Evolutionary conservation across 208 protist genomes (phyloP).

Genomic region (Trypanosoma mega): DNA sequence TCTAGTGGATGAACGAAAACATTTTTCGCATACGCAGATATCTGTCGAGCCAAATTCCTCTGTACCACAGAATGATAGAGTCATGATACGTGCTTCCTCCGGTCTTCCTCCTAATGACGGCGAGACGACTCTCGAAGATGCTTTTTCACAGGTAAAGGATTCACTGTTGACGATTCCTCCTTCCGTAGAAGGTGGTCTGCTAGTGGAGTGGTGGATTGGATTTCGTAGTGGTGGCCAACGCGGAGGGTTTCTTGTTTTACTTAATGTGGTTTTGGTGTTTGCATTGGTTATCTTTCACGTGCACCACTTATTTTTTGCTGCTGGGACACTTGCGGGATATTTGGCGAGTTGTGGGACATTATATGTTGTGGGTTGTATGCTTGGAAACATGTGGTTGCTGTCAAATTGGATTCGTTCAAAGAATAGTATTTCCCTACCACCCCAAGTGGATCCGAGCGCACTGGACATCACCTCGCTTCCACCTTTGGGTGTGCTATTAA

Average conservation of each 20-base stretch:
- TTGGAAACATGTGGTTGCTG: conserved; percentile 5
- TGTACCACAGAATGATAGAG: no score
- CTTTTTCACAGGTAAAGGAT: no score
- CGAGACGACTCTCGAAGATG: no score
- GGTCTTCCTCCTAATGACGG: no score
- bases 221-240: neutral
- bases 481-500: neutral
- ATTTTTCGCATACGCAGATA: no score
- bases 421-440: neutral
- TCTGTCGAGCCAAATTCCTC: no score
- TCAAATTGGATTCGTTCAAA: neutral
- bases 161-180: no score
- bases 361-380: conserved; percentile 24
- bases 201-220: neutral
- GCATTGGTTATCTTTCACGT: conserved; percentile 27
- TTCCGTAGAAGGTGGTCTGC: no score
- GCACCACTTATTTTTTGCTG: conserved; percentile 32
- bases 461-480: conserved; percentile 3
- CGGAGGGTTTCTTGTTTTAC: conserved; percentile 14
- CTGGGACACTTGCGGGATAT: conserved; percentile 33
- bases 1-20: no score
- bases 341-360: conserved; percentile 29
- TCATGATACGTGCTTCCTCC: no score
- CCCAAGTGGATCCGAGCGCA: neutral
- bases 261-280: conserved; percentile 23